phyloP scores from a whole-genome alignment of 1,284 basidiomycete genomes.

The Puccinia polysora region DNA sequence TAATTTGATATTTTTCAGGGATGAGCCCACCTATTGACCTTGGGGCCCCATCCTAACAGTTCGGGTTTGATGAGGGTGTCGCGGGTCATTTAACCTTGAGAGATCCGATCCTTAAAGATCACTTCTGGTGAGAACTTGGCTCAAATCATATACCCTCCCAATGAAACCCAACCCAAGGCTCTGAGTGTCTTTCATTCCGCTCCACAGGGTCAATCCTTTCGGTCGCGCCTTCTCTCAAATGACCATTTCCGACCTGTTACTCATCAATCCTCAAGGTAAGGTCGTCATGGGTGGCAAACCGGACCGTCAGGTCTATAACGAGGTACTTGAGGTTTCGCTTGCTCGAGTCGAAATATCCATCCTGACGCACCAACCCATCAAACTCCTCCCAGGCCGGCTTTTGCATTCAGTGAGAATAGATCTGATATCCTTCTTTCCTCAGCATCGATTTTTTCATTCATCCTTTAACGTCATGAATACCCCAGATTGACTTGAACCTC shows the following conservation, averaged over 20 bases:
- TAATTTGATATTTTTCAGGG: background rate
- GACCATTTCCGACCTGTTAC: constrained; percentile 57
- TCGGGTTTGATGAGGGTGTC: constrained; percentile 49
- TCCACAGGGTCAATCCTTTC: constrained; percentile 38
- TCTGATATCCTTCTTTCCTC: too few relatives aligned
- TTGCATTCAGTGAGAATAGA: constrained; percentile 50
- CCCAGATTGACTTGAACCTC: background rate
- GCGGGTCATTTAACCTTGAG: constrained; percentile 65
- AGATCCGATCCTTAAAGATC: constrained; percentile 58
- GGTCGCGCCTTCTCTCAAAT: constrained; percentile 55
- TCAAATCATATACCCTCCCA: constrained; percentile 51
- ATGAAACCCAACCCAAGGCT: constrained; percentile 47
- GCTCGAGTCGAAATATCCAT: too few relatives aligned
- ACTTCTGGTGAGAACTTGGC: constrained; percentile 57
- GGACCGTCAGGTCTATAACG: constrained; percentile 50
- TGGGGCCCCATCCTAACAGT: background rate
- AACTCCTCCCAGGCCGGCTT: constrained; percentile 32
- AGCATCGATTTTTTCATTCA: too few relatives aligned
- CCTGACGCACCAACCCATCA: background rate
- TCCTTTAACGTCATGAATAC: constrained; percentile 41
- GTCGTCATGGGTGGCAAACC: constrained; percentile 56
- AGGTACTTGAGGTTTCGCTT: too few relatives aligned
- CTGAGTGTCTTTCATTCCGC: background rate
- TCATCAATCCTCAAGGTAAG: constrained; percentile 58
- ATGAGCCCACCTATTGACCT: background rate